Percentiles rank a stretch among this genome's conserved stretches.
phyloP scores from a whole-genome alignment of 208 protist genomes.

The Spongospora subterranea region DNA sequence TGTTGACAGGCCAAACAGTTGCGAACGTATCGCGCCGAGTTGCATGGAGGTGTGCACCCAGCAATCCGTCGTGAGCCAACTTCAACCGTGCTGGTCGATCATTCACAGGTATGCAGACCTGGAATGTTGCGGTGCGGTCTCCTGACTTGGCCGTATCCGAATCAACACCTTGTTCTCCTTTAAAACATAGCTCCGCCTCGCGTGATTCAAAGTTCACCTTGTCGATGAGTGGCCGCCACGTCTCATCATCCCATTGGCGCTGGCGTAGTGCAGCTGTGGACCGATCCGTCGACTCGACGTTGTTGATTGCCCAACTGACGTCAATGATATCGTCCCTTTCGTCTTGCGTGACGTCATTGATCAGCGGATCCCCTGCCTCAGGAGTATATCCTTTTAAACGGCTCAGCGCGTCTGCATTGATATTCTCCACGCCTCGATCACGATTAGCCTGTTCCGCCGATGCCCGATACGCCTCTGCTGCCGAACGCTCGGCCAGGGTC shows the following conservation, averaged over 20 bases:
- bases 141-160: background rate
- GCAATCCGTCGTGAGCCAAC: no score
- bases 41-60: no score
- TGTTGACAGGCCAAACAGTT: constrained; percentile 15
- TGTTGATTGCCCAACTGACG: background rate
- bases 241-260: background rate
- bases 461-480: no score
- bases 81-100: background rate
- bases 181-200: background rate
- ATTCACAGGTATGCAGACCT: background rate
- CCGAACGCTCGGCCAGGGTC: no score
- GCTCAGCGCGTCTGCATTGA: constrained; percentile 32
- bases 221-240: background rate
- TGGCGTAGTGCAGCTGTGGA: background rate
- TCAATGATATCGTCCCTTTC: background rate
- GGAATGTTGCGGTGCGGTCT: background rate
- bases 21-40: background rate
- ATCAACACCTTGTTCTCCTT: background rate
- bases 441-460: no score
- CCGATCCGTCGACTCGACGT: background rate
- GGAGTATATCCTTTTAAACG: background rate
- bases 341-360: background rate
- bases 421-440: background rate
- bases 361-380: background rate
- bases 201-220: background rate